Percentiles rank a stretch among this genome's conserved stretches.
Conservation (phyloP, 2,329 filamentous ascomycete species). For the Gremmenia infestans region DNA sequence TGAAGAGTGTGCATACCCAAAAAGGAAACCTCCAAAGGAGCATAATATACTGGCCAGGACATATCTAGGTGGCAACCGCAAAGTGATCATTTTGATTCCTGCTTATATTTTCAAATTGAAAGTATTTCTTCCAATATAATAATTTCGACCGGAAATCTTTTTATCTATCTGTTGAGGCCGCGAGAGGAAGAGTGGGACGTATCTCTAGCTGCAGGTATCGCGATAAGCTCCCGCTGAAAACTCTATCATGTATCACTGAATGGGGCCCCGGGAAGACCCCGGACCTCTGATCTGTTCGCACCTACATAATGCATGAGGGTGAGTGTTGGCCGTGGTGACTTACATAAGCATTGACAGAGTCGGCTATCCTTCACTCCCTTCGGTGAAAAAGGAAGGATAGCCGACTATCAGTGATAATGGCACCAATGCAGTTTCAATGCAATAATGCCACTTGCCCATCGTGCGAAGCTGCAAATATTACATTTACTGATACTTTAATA, state of each 20-base stretch:
- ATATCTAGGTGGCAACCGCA: slow-evolving; percentile 20
- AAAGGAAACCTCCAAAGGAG: slow-evolving; percentile 25
- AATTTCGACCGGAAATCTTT: background rate
- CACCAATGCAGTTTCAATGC: no score
- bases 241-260: background rate
- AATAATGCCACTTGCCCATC: no score
- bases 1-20: slow-evolving; percentile 20
- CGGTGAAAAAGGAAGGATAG: no score
- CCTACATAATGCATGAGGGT: background rate
- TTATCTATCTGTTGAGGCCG: background rate
- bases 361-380: no score
- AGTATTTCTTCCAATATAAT: background rate
- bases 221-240: background rate
- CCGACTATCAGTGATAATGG: no score
- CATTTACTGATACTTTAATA: no score
- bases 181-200: background rate
- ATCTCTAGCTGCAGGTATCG: background rate
- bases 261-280: background rate
- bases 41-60: slow-evolving; percentile 24
- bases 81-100: background rate
- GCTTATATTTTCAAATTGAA: no score
- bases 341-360: background rate
- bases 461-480: no score
- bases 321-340: background rate
- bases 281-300: background rate